These are phyloP conservation scores for Cryptococcus sp. DNA, from an alignment of 1,284 basidiomycete genomes.

Conservation along the genomic window DNA sequence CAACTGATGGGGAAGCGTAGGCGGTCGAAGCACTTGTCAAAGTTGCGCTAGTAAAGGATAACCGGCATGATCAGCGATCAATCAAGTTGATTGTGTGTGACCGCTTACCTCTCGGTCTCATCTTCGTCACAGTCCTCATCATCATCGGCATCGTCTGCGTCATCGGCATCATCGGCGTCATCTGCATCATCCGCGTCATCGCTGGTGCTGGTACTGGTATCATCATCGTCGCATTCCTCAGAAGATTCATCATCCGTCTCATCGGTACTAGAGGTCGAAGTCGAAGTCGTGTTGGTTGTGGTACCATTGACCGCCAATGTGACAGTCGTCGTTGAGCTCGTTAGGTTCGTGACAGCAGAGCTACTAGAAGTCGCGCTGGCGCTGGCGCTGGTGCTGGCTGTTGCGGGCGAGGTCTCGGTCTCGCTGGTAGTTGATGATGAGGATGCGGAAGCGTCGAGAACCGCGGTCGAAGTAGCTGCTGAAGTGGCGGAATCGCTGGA, in stretches of 20 bases:
- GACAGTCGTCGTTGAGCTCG: neutral
- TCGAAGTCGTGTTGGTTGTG: conserved; percentile 1
- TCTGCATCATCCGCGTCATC: conserved; percentile 9
- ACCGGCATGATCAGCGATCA: neutral
- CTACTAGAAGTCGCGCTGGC: neutral
- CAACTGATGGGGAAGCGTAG: conserved; percentile 6
- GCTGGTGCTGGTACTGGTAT: conserved; percentile 1
- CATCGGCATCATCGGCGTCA: conserved; percentile 6
- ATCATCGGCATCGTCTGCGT: conserved; percentile 5
- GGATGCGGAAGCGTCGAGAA: conserved; percentile 1
- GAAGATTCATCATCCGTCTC: conserved; percentile 13
- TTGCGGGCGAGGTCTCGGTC: neutral
- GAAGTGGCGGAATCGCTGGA: conserved; percentile 3
- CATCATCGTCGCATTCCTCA: conserved; percentile 12
- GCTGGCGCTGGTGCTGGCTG: neutral
- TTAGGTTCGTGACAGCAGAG: conserved; percentile 4
- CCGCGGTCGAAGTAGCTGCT: conserved; percentile 3
- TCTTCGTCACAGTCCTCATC: conserved; percentile 5
- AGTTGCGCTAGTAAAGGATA: neutral
- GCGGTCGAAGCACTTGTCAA: conserved; percentile 4
- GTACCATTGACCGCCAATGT: conserved; percentile 1
- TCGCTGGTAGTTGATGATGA: neutral
- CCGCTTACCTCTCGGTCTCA: neutral
- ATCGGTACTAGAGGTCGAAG: conserved; percentile 7
- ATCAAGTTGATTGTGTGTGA: neutral